These are phyloP conservation scores for Apophysomyces elegans DNA, from an alignment of 371 early-diverging fungal genomes.

Conservation along the genomic window DNA sequence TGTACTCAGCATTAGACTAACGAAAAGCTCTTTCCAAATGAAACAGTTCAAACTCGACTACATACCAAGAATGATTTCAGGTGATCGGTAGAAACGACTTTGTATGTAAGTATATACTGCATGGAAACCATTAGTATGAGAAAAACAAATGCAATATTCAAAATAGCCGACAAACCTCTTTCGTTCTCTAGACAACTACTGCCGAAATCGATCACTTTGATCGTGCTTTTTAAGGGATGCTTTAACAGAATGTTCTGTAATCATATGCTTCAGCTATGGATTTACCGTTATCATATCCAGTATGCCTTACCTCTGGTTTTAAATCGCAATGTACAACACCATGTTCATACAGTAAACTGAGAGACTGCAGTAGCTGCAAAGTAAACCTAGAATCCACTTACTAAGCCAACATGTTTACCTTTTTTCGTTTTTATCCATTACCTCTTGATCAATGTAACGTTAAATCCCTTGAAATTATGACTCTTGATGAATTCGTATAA, in stretches of 20 bases:
- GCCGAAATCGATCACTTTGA: constrained; percentile 96
- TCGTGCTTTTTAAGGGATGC: constrained; percentile 54
- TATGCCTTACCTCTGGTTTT: constrained; percentile 87
- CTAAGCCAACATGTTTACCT: background rate
- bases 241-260: constrained; percentile 67
- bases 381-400: constrained; percentile 59
- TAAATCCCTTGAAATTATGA: constrained; percentile 91
- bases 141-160: background rate
- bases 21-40: background rate
- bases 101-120: constrained; percentile 93
- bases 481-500: constrained; percentile 97
- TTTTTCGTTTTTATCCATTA: constrained; percentile 23
- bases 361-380: constrained; percentile 84
- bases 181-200: constrained; percentile 80
- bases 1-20: background rate
- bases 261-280: background rate
- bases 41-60: background rate
- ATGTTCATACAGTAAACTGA: constrained; percentile 74
- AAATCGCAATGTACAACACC: constrained; percentile 98
- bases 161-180: constrained; percentile 22
- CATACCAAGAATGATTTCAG: constrained; percentile 91
- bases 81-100: constrained; percentile 94
- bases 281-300: background rate
- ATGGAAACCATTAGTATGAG: background rate
- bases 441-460: constrained; percentile 78